phyloP scores from a whole-genome alignment of 139 green algal species.

The Pedinophyceae sp. region DNA sequence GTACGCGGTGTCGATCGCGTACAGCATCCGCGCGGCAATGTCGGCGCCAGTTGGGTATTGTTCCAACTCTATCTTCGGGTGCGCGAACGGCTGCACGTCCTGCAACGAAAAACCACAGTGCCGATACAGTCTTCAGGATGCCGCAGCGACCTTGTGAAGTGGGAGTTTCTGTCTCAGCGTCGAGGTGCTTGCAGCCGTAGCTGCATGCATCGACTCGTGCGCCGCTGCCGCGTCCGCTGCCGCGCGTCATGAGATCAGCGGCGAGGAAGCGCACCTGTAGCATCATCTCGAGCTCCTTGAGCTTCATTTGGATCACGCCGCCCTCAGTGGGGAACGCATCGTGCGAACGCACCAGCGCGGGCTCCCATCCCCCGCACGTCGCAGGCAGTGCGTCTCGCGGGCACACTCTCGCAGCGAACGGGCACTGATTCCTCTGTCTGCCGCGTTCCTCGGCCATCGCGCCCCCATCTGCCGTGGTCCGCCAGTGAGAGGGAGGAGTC shows the following conservation, averaged over 20 bases:
- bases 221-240: neutral
- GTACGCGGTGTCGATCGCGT: constrained; percentile 49
- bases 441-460: no score
- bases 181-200: neutral
- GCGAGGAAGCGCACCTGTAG: constrained; percentile 40
- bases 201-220: neutral
- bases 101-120: constrained; percentile 12
- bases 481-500: no score
- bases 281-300: constrained; percentile 61
- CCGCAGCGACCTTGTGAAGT: no score
- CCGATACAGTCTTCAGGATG: no score
- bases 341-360: no score
- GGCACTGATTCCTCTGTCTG: no score
- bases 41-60: constrained; percentile 83
- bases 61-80: constrained; percentile 72
- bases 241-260: neutral
- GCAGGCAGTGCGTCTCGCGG: no score
- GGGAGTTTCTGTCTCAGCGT: neutral
- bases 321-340: no score
- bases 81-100: constrained; percentile 52
- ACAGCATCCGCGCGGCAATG: constrained; percentile 67
- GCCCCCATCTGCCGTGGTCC: no score
- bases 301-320: constrained; percentile 65
- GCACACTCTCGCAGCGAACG: no score
- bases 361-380: no score